Base-by-base conservation (phyloP, 257 asterid genomes). In the Echites panduratus region DNA sequence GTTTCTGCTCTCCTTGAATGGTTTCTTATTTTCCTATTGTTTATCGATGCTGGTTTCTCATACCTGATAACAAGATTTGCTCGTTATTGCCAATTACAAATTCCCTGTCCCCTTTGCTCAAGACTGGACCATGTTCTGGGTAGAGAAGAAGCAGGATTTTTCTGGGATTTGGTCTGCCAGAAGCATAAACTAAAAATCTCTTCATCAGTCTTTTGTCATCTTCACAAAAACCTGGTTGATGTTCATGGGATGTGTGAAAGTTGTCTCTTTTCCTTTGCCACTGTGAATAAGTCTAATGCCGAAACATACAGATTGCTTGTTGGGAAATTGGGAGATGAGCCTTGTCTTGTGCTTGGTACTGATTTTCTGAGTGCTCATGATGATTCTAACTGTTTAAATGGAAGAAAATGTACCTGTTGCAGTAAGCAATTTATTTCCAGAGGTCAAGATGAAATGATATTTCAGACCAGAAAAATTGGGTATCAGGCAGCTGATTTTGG, bases 31-130 rank as follows among this genome's bases (percentile, higher is more conserved):
- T 79, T 84, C 66, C 74, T 93, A 89, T 83, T 93, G 27, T 87
- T 90, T 53, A 41, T 90, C 9, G 87, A 86, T 73, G 91, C 95
- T 73, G 63, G 79, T 81, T 89, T 90, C 43, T 85, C 95, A 56
- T 90, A 83, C 81, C 71, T 89, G 67, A 77, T 93, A 64, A 93
- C 95, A 40, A 86, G 74, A 38, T 90, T 90, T 44, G 97, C 98
- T 43, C 85, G 85, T 7, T 80, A 71, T 82, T 76, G 80, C 78
- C 78, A 73, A 40, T 66, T 93, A 78, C 90, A 77, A 79, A 66
- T 75, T 65, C 98, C 98, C 0, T 93, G 98, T 79, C 79, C 89
- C 82, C 76, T 93, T 29, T 93, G 98, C 89, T 93, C 98, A n/a
- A 90, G 98, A 77, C 84, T 92, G 44, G 97, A 92, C 81, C 96